Percentiles rank a stretch among this genome's conserved stretches.
Conservation (phyloP, 768 basidiomycete genomes). For the Boletus coccyginus region DNA sequence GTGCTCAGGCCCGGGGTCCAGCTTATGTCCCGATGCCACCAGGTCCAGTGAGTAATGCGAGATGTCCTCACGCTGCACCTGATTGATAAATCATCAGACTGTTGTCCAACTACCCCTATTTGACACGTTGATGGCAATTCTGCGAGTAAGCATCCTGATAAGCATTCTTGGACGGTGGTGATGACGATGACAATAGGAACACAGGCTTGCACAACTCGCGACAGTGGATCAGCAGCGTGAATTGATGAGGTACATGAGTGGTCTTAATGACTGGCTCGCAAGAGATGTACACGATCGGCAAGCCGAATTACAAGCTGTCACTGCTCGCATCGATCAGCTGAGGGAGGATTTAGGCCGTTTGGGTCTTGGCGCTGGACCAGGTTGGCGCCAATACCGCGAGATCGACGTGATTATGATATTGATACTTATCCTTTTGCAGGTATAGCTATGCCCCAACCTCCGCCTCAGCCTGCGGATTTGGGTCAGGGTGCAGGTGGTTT, state of each 20-base stretch:
- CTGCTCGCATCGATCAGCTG: constrained; percentile 55
- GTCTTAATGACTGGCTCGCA: constrained; percentile 75
- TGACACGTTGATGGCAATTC: constrained; percentile 65
- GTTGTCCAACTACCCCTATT: constrained; percentile 64
- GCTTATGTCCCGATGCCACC: constrained; percentile 46
- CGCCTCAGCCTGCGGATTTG: neutral
- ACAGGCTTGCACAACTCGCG: constrained; percentile 67
- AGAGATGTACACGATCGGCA: constrained; percentile 80
- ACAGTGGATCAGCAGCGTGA: constrained; percentile 79
- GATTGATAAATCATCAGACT: constrained; percentile 38
- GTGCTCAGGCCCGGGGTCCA: constrained; percentile 26
- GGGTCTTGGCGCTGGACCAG: constrained; percentile 39
- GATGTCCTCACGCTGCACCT: neutral
- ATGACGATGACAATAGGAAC: constrained; percentile 50
- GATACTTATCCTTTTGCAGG: constrained; percentile 7
- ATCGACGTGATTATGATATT: neutral
- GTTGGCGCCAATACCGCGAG: constrained; percentile 23
- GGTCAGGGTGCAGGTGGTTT: constrained; percentile 14
- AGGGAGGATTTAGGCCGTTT: constrained; percentile 45
- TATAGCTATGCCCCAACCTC: constrained; percentile 28
- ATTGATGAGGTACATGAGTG: constrained; percentile 75
- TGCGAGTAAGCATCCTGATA: constrained; percentile 46
- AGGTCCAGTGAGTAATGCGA: constrained; percentile 46
- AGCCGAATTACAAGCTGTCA: constrained; percentile 63
- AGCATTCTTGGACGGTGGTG: neutral